Base-by-base conservation (phyloP, 805 yeast species). In the Yarrowia porcina region DNA sequence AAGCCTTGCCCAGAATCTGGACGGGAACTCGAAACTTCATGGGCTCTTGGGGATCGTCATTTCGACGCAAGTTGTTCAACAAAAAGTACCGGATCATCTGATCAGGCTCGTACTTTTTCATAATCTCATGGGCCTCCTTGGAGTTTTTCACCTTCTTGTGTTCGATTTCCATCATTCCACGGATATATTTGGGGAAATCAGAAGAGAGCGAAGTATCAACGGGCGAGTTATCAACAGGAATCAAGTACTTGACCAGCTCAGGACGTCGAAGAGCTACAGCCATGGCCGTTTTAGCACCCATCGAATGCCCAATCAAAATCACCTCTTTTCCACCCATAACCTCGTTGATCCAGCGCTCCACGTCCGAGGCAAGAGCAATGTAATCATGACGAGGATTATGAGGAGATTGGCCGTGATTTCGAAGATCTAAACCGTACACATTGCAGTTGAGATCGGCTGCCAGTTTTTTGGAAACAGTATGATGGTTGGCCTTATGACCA, bases 381-480 rank as follows among this genome's bases (percentile, higher is more conserved):
- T 92, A 92, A 70, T 88, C 92, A 69, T 89, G 89, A 30, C 87
- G 76, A 0, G 73, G 70, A n/a, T 69, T 71, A 68, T 88, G 96
- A 0, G 97, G 97, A 1, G 97, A 89, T n/a, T 81, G 84, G 1
- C 99, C 99, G 72, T 92, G 97, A 74, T 94, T 92, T 65, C 99
- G 78, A 64, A 92, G 77, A 72, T 93, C 98, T 17, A 72, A 64
- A 59, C 77, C 74, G 64, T 72, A 77, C 4, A 76, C 74, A 4
- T 71, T 65, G 15, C 73, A 67, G 23, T 66, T 62, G 35, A 76
- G 68, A 20, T 74, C 77, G 15, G 74, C 66, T 0, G 78, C 75
- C n/a, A 76, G 63, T 1, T 69, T 70, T 35, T 72, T 69, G 10
- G 90, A 89, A n/a, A 92, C 89, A 0, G 90, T 78, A 64, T 97